phyloP scores from a whole-genome alignment of 768 basidiomycete species.

The Thelephora aurantiotincta region DNA sequence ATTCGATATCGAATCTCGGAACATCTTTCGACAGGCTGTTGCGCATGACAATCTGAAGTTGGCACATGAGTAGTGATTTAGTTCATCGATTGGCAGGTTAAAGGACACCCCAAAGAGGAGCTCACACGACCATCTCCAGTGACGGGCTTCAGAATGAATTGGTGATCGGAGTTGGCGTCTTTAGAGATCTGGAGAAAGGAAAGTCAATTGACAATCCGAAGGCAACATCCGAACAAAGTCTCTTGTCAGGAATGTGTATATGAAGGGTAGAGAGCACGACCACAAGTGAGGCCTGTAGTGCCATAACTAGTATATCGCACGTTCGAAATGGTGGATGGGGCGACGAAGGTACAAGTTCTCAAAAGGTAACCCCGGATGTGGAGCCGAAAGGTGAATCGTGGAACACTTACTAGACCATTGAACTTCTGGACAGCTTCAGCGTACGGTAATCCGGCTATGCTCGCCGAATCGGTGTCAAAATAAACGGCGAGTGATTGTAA shows the following conservation, averaged over 20 bases:
- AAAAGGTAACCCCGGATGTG: too few relatives aligned
- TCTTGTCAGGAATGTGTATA: not conserved
- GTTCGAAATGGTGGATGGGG: too few relatives aligned
- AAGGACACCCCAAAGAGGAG: constrained; percentile 1
- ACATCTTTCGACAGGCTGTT: constrained; percentile 57
- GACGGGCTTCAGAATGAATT: constrained; percentile 91
- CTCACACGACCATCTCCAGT: constrained; percentile 84
- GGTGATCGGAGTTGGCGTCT: constrained; percentile 46
- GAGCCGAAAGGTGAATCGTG: not conserved
- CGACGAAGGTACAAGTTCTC: too few relatives aligned
- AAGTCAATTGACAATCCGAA: constrained; percentile 1
- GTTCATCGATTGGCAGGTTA: not conserved
- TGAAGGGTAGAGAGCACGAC: not conserved
- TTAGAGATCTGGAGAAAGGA: constrained; percentile 31
- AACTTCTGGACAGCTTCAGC: constrained; percentile 62
- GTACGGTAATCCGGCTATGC: constrained; percentile 54
- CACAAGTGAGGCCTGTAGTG: too few relatives aligned
- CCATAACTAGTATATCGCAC: too few relatives aligned
- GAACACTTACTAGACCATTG: constrained; percentile 44
- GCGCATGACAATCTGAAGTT: constrained; percentile 63
- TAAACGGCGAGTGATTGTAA: constrained; percentile 82
- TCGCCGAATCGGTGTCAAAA: constrained; percentile 85
- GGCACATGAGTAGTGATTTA: constrained; percentile 1
- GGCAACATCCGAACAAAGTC: not conserved
- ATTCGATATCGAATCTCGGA: constrained; percentile 77